Evolutionary conservation across 441 rosid species (phyloP).

Genomic region (Bocquillonia castaneifolia): DNA sequence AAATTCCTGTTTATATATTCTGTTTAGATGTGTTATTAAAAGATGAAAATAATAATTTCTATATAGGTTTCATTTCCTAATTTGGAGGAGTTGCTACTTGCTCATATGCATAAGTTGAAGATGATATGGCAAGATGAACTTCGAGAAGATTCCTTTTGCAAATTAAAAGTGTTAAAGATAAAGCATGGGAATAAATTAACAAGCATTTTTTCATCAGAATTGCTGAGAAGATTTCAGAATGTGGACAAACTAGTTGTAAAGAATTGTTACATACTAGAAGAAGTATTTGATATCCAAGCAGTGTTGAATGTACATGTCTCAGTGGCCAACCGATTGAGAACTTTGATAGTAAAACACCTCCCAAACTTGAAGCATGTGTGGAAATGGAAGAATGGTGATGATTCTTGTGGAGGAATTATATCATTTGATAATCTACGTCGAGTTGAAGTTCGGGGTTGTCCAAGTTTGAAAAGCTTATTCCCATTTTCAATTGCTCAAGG

Average conservation of each 20-base stretch:
- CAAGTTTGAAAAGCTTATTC: conserved; percentile 19
- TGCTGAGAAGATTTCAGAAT: conserved; percentile 7
- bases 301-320: not conserved
- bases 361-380: conserved; percentile 27
- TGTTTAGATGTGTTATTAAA: no score
- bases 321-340: not conserved
- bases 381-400: no score
- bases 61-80: conserved; percentile 25
- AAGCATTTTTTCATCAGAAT: conserved; percentile 5
- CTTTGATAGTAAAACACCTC: not conserved
- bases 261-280: conserved; percentile 20
- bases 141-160: conserved; percentile 9
- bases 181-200: not conserved
- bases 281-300: conserved; percentile 23
- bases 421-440: conserved; percentile 16
- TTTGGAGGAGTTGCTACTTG: conserved; percentile 7
- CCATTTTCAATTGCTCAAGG: conserved; percentile 25
- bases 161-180: not conserved
- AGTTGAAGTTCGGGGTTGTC: conserved; percentile 2
- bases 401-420: conserved; percentile 18
- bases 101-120: conserved; percentile 7
- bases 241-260: not conserved
- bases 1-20: no score
- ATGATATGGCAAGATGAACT: conserved; percentile 24
- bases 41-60: no score